Evolutionary conservation across 192 early-diverging fungal genomes (phyloP), one percentile per base, ranked within the genome.

Genomic region (Podila horticola): DNA sequence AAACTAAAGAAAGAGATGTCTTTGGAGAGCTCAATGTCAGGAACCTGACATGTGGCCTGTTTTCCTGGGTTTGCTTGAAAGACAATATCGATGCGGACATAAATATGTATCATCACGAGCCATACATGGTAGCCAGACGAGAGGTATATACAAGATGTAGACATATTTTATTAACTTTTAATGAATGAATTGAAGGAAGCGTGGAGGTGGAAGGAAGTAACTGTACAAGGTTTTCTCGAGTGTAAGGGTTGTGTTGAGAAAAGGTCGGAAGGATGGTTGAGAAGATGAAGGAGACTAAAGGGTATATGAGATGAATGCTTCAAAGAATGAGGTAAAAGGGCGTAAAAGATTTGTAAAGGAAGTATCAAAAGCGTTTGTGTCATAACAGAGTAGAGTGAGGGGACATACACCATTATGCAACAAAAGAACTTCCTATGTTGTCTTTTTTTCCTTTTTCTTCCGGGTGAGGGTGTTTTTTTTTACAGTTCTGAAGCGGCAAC

Each of bases 251-350:
- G 5, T 12, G 38, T 9, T 41, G 38, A 38, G 17, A 69, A 58
- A 41, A 22, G 26, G 50, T 20, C 17, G 45, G 28, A 49, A 15
- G 62, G 13, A 11, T 20, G 22, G 24, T 28, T 24, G 11, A 58
- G 4, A 33, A 45, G 48, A 62, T 33, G 28, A 30, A 17, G 8
- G n/a, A 34, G 36, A 30, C 51, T 5, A 31, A 67, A 22, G 30
- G 64, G 13, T 50, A n/a, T 28, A 51, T 57, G 49, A 1, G 51
- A 57, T 4, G 66, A 55, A 15, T 70, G 67, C 45, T 76, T 24
- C 58, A 60, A 26, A n/a, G n/a, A 62, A 31, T 24, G 8, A 20
- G 62, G 33, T 36, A 12, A 41, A 41, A 41, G 38, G 8, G 51
- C n/a, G 22, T 52, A 22, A 52, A 52, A 52, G 22, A 22, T 50